Percentiles rank a stretch among this genome's conserved stretches.
Conservation (phyloP, 2,329 filamentous ascomycete species). For the Curvularia hawaiiensis region DNA sequence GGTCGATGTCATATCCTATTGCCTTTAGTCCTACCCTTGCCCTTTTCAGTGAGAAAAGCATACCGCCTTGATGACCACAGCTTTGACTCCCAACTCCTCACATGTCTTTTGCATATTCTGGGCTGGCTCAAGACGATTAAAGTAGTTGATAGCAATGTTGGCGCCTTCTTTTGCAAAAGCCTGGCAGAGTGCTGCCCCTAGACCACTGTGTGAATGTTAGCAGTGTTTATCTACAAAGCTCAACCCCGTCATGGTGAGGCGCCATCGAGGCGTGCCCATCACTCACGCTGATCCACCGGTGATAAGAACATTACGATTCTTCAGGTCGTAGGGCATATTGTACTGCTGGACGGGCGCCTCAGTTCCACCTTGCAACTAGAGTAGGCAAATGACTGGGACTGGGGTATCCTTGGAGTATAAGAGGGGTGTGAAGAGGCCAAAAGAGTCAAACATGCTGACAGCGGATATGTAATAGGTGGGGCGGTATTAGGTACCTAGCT, state of each 20-base stretch:
- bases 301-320: conserved; percentile 66
- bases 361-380: background rate
- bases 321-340: conserved; percentile 66
- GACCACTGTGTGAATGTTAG: conserved; percentile 57
- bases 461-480: conserved; percentile 1
- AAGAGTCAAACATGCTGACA: background rate
- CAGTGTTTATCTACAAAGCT: background rate
- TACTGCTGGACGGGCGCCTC: background rate
- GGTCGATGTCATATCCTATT: conserved; percentile 65
- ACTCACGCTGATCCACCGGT: conserved; percentile 67
- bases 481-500: background rate
- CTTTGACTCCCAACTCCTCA: conserved; percentile 56
- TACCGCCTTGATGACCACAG: conserved; percentile 65
- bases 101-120: conserved; percentile 63
- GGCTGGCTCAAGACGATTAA: conserved; percentile 65
- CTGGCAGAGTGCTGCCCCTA: conserved; percentile 70
- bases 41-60: conserved; percentile 23
- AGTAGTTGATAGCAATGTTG: conserved; percentile 77
- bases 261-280: background rate
- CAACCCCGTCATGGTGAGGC: background rate
- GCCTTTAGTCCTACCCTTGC: background rate
- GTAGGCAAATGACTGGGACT: background rate
- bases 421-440: background rate
- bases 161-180: conserved; percentile 71
- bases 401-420: background rate